Evolutionary conservation across 2,329 filamentous ascomycete species (phyloP).

Genomic region (Aspergillus neotritici): DNA sequence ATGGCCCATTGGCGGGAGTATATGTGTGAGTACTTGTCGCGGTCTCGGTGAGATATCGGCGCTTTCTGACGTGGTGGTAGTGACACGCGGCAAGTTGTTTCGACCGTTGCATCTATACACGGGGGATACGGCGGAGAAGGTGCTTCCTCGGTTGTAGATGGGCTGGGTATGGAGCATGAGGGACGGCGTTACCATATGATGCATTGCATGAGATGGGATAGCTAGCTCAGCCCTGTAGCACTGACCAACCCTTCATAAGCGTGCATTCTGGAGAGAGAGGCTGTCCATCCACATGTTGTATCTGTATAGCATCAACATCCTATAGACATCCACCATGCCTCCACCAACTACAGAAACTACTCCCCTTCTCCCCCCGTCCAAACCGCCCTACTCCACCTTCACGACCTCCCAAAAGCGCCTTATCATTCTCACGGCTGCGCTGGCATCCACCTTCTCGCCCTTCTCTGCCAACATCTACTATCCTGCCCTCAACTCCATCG

Average conservation of each 20-base stretch:
- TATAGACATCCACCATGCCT: neutral
- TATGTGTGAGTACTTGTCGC: conserved; percentile 19
- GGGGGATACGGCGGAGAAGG: conserved; percentile 9
- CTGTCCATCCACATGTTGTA: neutral
- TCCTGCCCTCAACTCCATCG: conserved; percentile 33
- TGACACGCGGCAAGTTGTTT: conserved; percentile 25
- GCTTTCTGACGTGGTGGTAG: conserved; percentile 15
- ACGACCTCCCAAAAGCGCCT: conserved; percentile 28
- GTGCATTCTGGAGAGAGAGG: too few relatives aligned
- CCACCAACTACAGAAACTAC: conserved; percentile 12
- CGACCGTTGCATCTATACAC: conserved; percentile 26
- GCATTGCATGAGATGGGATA: too few relatives aligned
- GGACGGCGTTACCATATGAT: too few relatives aligned
- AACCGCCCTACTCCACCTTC: conserved; percentile 27
- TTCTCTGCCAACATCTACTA: conserved; percentile 43
- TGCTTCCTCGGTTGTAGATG: conserved; percentile 2
- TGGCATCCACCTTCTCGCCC: conserved; percentile 40
- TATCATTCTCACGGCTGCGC: conserved; percentile 34
- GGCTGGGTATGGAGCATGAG: conserved; percentile 9
- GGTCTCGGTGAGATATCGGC: conserved; percentile 7
- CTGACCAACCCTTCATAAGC: too few relatives aligned
- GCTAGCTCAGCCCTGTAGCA: too few relatives aligned
- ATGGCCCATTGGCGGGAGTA: conserved; percentile 34
- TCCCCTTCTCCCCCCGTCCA: conserved; percentile 8
- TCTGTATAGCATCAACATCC: neutral